phyloP scores from a whole-genome alignment of 225 moss, liverwort and hornwort genomes.

The Sphagnum contortum region DNA sequence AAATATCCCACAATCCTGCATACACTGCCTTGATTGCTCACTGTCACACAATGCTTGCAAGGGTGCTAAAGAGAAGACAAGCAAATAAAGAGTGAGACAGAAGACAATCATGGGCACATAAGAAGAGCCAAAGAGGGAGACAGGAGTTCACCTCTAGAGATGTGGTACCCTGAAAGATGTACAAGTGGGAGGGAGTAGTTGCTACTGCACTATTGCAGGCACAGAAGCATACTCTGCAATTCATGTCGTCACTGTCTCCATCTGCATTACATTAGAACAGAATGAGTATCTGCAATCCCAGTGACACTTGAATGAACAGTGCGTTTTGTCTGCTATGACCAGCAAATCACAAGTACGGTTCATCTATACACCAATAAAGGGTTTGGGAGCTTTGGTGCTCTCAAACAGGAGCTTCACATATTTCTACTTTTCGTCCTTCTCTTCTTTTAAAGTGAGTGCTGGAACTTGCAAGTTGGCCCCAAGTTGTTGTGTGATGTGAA shows the following conservation, averaged over 20 bases:
- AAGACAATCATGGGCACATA: no score
- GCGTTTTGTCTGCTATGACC: no score
- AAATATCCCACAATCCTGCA: no score
- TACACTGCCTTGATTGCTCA: no score
- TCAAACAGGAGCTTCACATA: conserved; percentile 76
- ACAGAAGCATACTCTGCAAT: conserved; percentile 14
- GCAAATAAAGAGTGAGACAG: no score
- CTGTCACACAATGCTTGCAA: no score
- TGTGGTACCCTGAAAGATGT: conserved; percentile 68
- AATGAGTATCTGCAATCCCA: no score
- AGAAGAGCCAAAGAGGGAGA: no score
- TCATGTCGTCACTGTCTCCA: conserved; percentile 69
- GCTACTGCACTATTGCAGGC: conserved; percentile 63
- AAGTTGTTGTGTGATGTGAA: conserved; percentile 29
- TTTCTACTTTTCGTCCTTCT: conserved; percentile 93
- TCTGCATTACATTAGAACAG: conserved; percentile 20
- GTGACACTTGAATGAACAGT: no score
- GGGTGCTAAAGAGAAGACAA: no score
- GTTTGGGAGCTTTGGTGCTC: conserved; percentile 59
- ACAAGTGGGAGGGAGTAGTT: conserved; percentile 74
- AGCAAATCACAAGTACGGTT: no score
- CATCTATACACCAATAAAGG: conserved; percentile 84
- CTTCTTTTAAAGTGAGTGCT: conserved; percentile 12
- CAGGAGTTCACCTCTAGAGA: conserved; percentile 53
- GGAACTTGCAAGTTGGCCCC: conserved; percentile 33